Evolutionary conservation across 2,329 filamentous ascomycete genomes (phyloP).

Genomic region (Tolypocladium nubicola): DNA sequence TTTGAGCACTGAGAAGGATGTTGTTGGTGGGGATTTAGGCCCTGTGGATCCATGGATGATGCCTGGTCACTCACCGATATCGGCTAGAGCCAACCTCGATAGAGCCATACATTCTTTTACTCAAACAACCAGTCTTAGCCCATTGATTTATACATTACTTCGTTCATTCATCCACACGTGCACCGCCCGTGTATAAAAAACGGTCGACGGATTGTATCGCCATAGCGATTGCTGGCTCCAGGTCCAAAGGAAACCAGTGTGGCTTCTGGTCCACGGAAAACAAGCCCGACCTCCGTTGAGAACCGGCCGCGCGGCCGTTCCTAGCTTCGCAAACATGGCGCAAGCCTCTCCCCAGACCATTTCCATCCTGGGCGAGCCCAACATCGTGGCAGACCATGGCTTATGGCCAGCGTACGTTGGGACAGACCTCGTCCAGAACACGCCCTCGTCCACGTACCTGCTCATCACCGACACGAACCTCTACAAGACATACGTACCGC

Average conservation of each 20-base stretch:
- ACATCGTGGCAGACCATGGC: constrained; percentile 84
- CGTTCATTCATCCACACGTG: background rate
- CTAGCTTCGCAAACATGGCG: constrained; percentile 12
- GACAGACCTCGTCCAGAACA: constrained; percentile 65
- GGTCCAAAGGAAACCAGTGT: background rate
- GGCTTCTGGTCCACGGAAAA: background rate
- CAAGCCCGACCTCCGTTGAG: background rate
- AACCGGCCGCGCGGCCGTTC: background rate
- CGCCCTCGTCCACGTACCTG: constrained; percentile 83
- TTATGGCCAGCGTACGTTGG: constrained; percentile 79
- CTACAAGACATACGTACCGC: constrained; percentile 65
- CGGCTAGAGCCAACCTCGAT: constrained; percentile 1
- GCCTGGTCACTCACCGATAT: constrained; percentile 1
- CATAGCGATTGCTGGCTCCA: background rate
- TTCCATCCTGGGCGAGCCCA: constrained; percentile 76
- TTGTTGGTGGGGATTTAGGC: background rate
- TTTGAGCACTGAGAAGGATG: background rate
- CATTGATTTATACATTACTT: background rate
- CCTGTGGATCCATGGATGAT: background rate
- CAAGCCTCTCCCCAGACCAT: constrained; percentile 46
- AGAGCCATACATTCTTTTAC: constrained; percentile 1
- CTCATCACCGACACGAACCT: constrained; percentile 96
- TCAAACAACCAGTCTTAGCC: background rate
- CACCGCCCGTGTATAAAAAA: background rate
- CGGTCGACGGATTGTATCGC: background rate